A percentile compares a stretch with the other conserved stretches of the same genome.
phyloP scores from a whole-genome alignment of 2,329 filamentous ascomycete species.

The Pseudonectria foliicola region DNA sequence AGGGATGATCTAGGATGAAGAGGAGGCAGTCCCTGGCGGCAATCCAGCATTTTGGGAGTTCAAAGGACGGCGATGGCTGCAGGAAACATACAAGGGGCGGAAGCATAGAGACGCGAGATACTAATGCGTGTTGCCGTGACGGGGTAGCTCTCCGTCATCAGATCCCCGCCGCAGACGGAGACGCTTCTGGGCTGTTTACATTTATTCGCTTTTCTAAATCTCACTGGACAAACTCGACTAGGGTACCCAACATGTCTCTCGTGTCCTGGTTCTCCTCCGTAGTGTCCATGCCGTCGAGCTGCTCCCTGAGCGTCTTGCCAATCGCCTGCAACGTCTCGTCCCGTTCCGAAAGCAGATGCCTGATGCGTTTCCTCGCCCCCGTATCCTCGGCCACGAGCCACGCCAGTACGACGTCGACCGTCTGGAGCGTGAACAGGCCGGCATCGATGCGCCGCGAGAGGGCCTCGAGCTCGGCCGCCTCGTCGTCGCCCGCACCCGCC shows the following conservation, averaged over 20 bases:
- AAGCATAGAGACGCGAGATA: too few species aligned
- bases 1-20: too few species aligned
- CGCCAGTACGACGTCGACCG: conserved; percentile 74
- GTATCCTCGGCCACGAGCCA: conserved; percentile 89
- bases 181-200: conserved; percentile 16
- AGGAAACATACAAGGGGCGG: too few species aligned
- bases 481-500: conserved; percentile 17
- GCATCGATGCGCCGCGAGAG: conserved; percentile 71
- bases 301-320: conserved; percentile 58
- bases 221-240: conserved; percentile 43
- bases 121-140: too few species aligned
- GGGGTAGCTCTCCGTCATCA: too few species aligned
- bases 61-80: too few species aligned
- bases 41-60: too few species aligned
- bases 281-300: conserved; percentile 45
- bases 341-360: conserved; percentile 55
- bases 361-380: conserved; percentile 61
- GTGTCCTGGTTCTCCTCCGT: conserved; percentile 53
- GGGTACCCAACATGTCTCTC: conserved; percentile 46
- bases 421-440: conserved; percentile 76
- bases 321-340: conserved; percentile 60
- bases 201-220: conserved; percentile 11
- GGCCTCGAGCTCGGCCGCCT: conserved; percentile 62
- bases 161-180: background rate
- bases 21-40: too few species aligned